These are phyloP conservation scores for Aspergillus quadrilineatus DNA, from an alignment of 2,329 filamentous ascomycete species.

Conservation along the genomic window DNA sequence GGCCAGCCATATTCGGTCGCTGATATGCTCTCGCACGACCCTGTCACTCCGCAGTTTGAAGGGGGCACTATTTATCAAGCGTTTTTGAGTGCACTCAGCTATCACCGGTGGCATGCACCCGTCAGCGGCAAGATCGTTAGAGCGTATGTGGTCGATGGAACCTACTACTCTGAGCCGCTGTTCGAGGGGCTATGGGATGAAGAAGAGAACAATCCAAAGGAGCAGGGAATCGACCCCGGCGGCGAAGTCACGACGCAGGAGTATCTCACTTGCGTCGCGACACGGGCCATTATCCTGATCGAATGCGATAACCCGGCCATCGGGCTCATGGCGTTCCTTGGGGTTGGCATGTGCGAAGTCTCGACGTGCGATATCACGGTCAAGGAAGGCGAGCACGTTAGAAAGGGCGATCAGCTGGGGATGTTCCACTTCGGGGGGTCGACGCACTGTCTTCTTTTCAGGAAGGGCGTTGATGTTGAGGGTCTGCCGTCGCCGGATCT, in stretches of 20 bases:
- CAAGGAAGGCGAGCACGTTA: constrained; percentile 62
- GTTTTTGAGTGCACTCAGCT: constrained; percentile 65
- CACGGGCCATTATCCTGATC: constrained; percentile 68
- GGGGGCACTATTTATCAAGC: constrained; percentile 70
- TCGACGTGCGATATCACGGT: constrained; percentile 71
- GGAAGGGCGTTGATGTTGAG: constrained; percentile 29
- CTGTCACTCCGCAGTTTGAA: constrained; percentile 53
- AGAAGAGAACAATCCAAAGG: constrained; percentile 9
- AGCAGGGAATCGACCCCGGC: constrained; percentile 26
- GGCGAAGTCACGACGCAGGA: constrained; percentile 53
- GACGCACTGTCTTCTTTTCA: constrained; percentile 67
- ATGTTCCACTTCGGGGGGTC: constrained; percentile 83
- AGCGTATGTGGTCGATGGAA: constrained; percentile 60
- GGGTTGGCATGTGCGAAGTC: constrained; percentile 75
- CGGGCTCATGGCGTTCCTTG: constrained; percentile 68
- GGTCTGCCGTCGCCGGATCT: constrained; percentile 29
- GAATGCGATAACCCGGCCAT: constrained; percentile 66
- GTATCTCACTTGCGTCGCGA: constrained; percentile 67
- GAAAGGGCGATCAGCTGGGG: constrained; percentile 69
- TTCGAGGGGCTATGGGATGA: constrained; percentile 48
- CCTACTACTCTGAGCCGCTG: constrained; percentile 65
- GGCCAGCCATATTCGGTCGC: constrained; percentile 65
- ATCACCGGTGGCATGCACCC: constrained; percentile 73
- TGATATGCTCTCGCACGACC: constrained; percentile 63
- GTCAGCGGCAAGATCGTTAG: constrained; percentile 61